Percentiles rank a stretch among this genome's conserved stretches.
These are phyloP conservation scores for Pistacia integerrima DNA, from an alignment of 345 rosid genomes.

Conservation along the genomic window DNA sequence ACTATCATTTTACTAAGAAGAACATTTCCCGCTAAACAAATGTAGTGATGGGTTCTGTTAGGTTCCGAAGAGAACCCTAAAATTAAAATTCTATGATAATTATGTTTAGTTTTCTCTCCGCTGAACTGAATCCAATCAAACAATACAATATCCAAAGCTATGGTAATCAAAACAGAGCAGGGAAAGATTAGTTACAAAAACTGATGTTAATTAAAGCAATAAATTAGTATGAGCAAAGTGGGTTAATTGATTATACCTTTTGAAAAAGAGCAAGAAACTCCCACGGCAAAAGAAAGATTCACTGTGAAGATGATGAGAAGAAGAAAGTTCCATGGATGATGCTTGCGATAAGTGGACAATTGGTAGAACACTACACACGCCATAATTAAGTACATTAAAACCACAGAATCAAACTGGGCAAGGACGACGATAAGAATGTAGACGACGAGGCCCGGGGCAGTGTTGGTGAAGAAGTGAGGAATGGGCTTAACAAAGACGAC, in stretches of 20 bases:
- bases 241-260: conserved; percentile 39
- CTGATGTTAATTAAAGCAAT: background rate
- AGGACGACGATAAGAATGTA: conserved; percentile 35
- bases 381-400: background rate
- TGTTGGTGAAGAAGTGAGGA: conserved; percentile 37
- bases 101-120: no score
- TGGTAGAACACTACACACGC: conserved; percentile 49
- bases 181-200: background rate
- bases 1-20: no score
- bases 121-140: no score
- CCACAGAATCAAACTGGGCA: conserved; percentile 14
- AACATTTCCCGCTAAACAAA: no score
- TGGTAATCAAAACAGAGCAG: background rate
- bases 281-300: conserved; percentile 45
- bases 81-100: no score
- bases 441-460: conserved; percentile 36
- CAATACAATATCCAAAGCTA: no score
- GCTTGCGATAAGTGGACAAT: conserved; percentile 40
- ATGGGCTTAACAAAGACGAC: conserved; percentile 42
- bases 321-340: conserved; percentile 57
- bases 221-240: background rate
- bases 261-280: conserved; percentile 55
- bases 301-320: conserved; percentile 58
- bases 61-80: no score
- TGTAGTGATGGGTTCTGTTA: no score